phyloP scores from a whole-genome alignment of 192 early-diverging fungal genomes.

The Polychytrium aggregatum region DNA sequence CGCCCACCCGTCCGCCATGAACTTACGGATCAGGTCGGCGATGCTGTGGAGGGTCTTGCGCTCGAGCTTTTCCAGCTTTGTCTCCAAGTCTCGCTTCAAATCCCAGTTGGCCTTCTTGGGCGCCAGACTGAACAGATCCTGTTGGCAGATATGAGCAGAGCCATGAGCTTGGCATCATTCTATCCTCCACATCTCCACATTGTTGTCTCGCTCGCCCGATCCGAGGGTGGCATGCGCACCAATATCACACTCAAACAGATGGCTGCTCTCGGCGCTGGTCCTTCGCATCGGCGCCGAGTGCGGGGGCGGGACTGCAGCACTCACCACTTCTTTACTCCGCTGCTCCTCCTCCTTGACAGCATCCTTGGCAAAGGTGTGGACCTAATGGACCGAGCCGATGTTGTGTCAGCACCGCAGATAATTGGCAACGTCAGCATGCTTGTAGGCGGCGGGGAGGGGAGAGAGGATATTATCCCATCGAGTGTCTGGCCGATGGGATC shows the following conservation, averaged over 20 bases:
- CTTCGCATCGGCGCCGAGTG: background rate
- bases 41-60: conserved; percentile 57
- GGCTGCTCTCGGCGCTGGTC: background rate
- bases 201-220: too few species aligned
- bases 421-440: too few species aligned
- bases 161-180: too few species aligned
- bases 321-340: conserved; percentile 49
- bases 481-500: too few species aligned
- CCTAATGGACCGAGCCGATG: conserved; percentile 3
- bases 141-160: too few species aligned
- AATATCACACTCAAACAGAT: too few species aligned
- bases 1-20: background rate
- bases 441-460: too few species aligned
- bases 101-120: conserved; percentile 87
- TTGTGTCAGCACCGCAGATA: conserved; percentile 1
- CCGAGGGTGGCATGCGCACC: too few species aligned
- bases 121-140: conserved; percentile 72
- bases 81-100: conserved; percentile 75
- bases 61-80: conserved; percentile 60
- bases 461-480: too few species aligned
- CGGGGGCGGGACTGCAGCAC: background rate
- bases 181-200: too few species aligned
- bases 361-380: conserved; percentile 27
- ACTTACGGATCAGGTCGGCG: conserved; percentile 64
- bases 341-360: conserved; percentile 42